Evolutionary conservation across 495 filamentous ascomycete species (phyloP), one percentile per base, ranked within the genome.

Genomic region (Talaromyces liani): DNA sequence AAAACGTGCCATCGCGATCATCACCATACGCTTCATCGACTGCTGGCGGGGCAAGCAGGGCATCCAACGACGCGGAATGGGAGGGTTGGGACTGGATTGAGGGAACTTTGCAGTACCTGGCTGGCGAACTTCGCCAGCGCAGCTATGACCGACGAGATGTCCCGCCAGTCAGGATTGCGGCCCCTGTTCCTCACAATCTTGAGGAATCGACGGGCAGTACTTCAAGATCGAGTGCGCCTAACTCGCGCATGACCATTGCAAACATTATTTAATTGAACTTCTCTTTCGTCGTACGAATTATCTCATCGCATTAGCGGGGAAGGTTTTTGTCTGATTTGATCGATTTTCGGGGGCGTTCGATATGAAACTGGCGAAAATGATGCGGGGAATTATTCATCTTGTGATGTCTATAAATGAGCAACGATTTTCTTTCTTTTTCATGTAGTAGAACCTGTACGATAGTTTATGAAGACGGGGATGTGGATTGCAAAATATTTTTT

Each of bases 181-280:
- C 45, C 22, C 29, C 61, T 31, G 29, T 6, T 41, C 60, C 65
- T 47, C 68, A 72, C 57, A 66, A 75, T 53, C 68, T 69, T 20
- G 70, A 73, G 18, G 73, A 79, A 51, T 66, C 75, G 10, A 70
- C 75, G 7, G 72, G 71, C 31, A 79, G 71, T 41, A 75, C 79
- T 6, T 69, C 65, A 34, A 74, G 66, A 55, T 67, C 75, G 6
- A 75, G 63, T 54, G 73, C 73, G 60, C 69, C 74, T 36, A 75
- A 78, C 66, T 83, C 82, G 70, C 81, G 89, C 64, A 90, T 92
- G 74, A 90, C 87, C 65, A 92, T 92, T 68, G 88, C 89, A 41
- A 91, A 89, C 72, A 91, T 92, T 59, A 91, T 92, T 24, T 79
- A 64, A 39, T 33, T 22, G 36, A 18, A 47, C 8, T 25, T 58